phyloP scores from a whole-genome alignment of 441 rosid species.

The Gossypium davidsonii region DNA sequence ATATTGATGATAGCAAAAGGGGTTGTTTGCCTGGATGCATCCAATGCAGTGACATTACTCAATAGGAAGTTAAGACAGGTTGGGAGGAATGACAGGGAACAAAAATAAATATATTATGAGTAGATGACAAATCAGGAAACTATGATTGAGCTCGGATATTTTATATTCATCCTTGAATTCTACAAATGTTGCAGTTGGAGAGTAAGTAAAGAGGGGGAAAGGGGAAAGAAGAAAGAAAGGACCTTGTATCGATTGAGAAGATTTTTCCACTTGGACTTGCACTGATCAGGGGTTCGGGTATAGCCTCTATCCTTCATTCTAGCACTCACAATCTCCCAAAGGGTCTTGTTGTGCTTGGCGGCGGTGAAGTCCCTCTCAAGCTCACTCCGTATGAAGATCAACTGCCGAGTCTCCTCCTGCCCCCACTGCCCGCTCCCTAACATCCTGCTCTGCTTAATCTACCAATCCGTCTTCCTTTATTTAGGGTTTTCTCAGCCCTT shows the following conservation, averaged over 20 bases:
- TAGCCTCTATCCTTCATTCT: constrained; percentile 46
- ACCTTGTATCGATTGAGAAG: constrained; percentile 59
- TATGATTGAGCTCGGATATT: not conserved
- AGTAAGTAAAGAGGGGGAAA: not conserved
- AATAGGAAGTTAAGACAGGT: not conserved
- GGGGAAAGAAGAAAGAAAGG: not conserved
- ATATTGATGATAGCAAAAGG: not conserved
- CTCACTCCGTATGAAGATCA: constrained; percentile 37
- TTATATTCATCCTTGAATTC: not conserved
- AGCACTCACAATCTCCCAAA: constrained; percentile 46
- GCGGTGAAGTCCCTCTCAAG: constrained; percentile 43
- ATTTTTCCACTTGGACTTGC: constrained; percentile 62
- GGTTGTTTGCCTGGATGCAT: not conserved
- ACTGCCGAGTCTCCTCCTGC: constrained; percentile 44
- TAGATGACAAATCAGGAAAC: not conserved
- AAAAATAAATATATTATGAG: not conserved
- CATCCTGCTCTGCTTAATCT: constrained; percentile 4
- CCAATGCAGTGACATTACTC: not conserved
- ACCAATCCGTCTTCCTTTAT: not conserved
- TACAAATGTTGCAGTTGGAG: not conserved
- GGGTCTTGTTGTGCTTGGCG: constrained; percentile 41
- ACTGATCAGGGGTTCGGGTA: constrained; percentile 45
- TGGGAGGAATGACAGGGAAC: not conserved
- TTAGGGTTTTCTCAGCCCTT: not conserved
- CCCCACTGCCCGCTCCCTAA: constrained; percentile 36